Evolutionary conservation across 1,284 basidiomycete species (phyloP).

Genomic region (Inonotus obliquus): DNA sequence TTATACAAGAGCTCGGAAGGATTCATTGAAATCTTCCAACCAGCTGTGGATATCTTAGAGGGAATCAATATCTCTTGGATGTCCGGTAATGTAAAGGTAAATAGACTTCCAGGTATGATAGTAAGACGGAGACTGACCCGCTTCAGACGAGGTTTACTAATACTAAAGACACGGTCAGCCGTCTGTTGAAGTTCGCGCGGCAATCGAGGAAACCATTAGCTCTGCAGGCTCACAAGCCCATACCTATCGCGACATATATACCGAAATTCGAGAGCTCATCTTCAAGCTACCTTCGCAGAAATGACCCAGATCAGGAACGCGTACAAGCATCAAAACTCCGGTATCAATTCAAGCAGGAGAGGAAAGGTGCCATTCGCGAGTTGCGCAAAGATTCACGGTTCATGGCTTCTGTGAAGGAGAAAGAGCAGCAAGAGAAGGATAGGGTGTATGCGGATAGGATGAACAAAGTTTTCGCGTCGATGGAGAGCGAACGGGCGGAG

Average conservation of each 20-base stretch:
- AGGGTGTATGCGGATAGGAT: constrained; percentile 70
- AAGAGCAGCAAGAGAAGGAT: constrained; percentile 84
- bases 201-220: constrained; percentile 75
- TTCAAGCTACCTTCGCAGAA: constrained; percentile 75
- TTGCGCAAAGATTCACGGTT: constrained; percentile 94
- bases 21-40: constrained; percentile 81
- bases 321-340: constrained; percentile 86
- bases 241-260: constrained; percentile 89
- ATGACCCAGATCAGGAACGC: constrained; percentile 91
- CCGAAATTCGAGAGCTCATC: constrained; percentile 91
- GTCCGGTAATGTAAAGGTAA: constrained; percentile 6
- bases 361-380: constrained; percentile 95
- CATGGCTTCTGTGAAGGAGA: constrained; percentile 83
- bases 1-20: constrained; percentile 76
- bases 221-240: constrained; percentile 93
- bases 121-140: constrained; percentile 18
- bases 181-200: constrained; percentile 70
- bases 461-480: constrained; percentile 77
- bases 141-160: constrained; percentile 42
- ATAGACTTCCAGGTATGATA: neutral
- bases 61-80: constrained; percentile 36
- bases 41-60: constrained; percentile 57
- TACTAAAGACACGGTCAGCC: constrained; percentile 42
- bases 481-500: constrained; percentile 91
- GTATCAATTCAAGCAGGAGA: constrained; percentile 90